A percentile compares a stretch with the other conserved stretches of the same genome.
Evolutionary conservation across 306 rosid species (phyloP).

Genomic region (Castanea sativa): DNA sequence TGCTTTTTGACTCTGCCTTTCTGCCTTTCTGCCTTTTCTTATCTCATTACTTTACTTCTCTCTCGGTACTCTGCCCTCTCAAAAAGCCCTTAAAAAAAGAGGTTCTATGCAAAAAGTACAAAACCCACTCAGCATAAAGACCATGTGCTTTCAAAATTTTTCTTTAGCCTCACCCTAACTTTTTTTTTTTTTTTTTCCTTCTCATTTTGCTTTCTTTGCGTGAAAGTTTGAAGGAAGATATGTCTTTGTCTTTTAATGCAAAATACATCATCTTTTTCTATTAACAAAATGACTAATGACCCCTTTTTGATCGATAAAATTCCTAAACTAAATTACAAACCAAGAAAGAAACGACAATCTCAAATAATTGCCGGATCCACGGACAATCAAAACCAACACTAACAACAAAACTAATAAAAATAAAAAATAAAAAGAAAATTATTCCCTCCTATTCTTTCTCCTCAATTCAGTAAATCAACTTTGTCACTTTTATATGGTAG

Average conservation of each 20-base stretch:
- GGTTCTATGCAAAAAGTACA: neutral
- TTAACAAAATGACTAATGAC: neutral
- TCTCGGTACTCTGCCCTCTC: neutral
- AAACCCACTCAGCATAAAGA: neutral
- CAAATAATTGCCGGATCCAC: constrained; percentile 34
- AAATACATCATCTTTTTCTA: neutral
- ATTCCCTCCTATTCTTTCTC: neutral
- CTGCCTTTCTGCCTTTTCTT: neutral
- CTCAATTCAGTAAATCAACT: neutral
- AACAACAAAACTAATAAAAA: neutral
- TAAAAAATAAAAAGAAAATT: neutral
- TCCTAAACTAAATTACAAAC: constrained; percentile 11
- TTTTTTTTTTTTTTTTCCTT: neutral
- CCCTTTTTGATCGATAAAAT: constrained; percentile 3
- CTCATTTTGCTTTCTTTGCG: neutral
- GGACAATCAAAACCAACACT: constrained; percentile 28
- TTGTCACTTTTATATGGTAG: neutral
- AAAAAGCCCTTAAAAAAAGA: neutral
- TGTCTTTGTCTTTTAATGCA: neutral
- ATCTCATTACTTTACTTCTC: neutral
- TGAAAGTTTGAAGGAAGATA: neutral
- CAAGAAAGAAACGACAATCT: constrained; percentile 19
- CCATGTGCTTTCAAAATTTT: neutral
- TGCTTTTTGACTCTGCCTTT: constrained; percentile 28
- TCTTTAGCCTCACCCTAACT: neutral